Evolutionary conservation across 176 grass and related monocot species (phyloP).

Genomic region (Carex cristatella): DNA sequence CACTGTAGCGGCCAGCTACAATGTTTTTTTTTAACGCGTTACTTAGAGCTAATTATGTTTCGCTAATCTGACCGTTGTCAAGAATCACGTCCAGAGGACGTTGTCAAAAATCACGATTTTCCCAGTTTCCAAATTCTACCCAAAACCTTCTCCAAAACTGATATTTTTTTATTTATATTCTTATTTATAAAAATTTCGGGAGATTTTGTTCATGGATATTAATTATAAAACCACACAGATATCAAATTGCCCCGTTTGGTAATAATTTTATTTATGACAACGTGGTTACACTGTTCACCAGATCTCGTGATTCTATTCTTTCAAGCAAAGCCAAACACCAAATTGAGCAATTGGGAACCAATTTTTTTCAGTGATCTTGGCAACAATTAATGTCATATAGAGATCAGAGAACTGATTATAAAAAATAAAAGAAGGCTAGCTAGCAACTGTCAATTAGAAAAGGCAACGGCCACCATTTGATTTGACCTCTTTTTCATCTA

Average conservation of each 20-base stretch:
- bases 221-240: not conserved
- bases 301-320: conserved; percentile 11
- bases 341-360: not conserved
- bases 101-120: too few species aligned
- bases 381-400: conserved; percentile 11
- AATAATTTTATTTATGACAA: not conserved
- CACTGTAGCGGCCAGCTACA: too few species aligned
- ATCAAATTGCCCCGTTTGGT: not conserved
- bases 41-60: too few species aligned
- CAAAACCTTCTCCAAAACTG: too few species aligned
- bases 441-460: conserved; percentile 4
- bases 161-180: too few species aligned
- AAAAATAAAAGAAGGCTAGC: not conserved
- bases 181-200: too few species aligned
- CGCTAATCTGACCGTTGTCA: too few species aligned
- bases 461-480: conserved; percentile 4
- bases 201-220: not conserved
- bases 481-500: conserved; percentile 5
- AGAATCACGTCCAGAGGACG: too few species aligned
- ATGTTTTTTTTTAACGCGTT: too few species aligned
- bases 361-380: not conserved
- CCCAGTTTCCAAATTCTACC: too few species aligned
- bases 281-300: conserved; percentile 12
- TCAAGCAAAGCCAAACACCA: not conserved
- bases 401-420: conserved; percentile 2